Conservation (phyloP, 352 stramenopile species). For the Peronosclerospora sorghi region DNA sequence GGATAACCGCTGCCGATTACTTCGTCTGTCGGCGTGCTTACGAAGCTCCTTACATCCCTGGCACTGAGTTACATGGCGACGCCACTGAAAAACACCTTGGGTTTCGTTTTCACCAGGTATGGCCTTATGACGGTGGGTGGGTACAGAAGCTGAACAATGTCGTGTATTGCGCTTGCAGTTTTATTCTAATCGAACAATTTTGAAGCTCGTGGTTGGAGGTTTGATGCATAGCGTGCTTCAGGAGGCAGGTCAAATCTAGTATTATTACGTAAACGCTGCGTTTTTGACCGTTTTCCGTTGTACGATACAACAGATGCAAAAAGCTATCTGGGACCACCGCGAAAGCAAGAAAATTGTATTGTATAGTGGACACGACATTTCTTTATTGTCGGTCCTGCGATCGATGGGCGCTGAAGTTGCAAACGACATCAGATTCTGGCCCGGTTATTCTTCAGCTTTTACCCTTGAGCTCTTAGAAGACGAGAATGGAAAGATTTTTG, state of each 20-base stretch:
- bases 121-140: not conserved
- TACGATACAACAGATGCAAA: conserved; percentile 31
- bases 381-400: conserved; percentile 65
- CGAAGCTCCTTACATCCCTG: conserved; percentile 32
- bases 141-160: not conserved
- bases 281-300: not conserved
- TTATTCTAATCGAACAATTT: conserved; percentile 57
- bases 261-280: not conserved
- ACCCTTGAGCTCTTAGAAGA: conserved; percentile 64
- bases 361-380: conserved; percentile 79
- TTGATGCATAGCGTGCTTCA: conserved; percentile 50
- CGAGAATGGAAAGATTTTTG: conserved; percentile 35
- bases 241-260: conserved; percentile 16
- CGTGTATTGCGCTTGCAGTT: conserved; percentile 27
- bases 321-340: conserved; percentile 15
- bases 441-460: conserved; percentile 56
- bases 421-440: conserved; percentile 50
- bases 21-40: conserved; percentile 62
- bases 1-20: conserved; percentile 63
- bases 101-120: conserved; percentile 67
- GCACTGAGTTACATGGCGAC: conserved; percentile 33
- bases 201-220: conserved; percentile 47
- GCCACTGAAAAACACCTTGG: conserved; percentile 39
- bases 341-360: conserved; percentile 48
- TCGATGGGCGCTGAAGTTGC: conserved; percentile 35